These are phyloP conservation scores for Zygoascus bituminiphila DNA, from an alignment of 805 yeast genomes.

Conservation along the genomic window DNA sequence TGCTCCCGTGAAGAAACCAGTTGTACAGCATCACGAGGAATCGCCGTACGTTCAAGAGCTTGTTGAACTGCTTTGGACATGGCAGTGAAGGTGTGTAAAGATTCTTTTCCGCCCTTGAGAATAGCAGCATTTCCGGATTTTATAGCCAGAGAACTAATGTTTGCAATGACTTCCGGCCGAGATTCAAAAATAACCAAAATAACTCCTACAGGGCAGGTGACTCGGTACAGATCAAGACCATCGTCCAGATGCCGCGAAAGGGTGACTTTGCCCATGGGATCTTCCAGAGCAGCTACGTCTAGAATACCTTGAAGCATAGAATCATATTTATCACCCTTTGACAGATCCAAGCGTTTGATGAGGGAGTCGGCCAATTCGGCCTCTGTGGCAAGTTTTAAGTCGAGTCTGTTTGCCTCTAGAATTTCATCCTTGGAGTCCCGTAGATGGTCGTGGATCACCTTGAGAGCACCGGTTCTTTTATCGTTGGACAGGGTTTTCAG, in stretches of 20 bases:
- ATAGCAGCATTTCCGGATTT: conserved; percentile 97
- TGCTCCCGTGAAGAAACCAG: conserved; percentile 84
- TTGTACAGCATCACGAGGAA: conserved; percentile 78
- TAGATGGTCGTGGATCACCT: conserved; percentile 64
- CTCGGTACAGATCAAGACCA: conserved; percentile 71
- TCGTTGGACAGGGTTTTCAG: conserved; percentile 71
- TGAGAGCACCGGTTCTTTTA: conserved; percentile 64
- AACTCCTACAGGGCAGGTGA: conserved; percentile 93
- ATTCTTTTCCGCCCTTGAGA: conserved; percentile 95
- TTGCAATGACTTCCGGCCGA: conserved; percentile 97
- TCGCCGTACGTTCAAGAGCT: conserved; percentile 54
- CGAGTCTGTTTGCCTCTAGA: conserved; percentile 63
- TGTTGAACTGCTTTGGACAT: conserved; percentile 64
- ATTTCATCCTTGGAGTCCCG: conserved; percentile 50
- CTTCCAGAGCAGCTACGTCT: conserved; percentile 82
- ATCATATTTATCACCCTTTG: conserved; percentile 78
- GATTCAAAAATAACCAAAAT: conserved; percentile 88
- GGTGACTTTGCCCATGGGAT: conserved; percentile 87
- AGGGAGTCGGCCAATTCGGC: conserved; percentile 59
- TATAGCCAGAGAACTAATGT: conserved; percentile 89
- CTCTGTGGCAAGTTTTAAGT: conserved; percentile 60
- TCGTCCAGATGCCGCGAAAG: conserved; percentile 82
- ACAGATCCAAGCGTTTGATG: conserved; percentile 75
- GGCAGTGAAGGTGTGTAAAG: conserved; percentile 71
- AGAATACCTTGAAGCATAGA: conserved; percentile 89